Base-by-base conservation (phyloP, 2,329 filamentous ascomycete genomes). In the Aspergillus versicolor region DNA sequence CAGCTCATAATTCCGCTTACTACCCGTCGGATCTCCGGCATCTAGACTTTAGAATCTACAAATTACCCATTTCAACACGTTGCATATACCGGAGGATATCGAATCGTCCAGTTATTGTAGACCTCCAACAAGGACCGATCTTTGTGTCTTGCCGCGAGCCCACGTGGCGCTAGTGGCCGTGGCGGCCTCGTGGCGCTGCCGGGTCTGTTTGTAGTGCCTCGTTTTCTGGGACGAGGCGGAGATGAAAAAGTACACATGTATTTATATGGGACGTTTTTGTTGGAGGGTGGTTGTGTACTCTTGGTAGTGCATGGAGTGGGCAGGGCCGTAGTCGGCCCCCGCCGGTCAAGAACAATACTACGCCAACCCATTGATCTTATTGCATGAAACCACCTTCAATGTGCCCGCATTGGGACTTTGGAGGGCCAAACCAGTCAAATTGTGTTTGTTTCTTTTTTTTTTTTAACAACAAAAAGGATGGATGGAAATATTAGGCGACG, bases 1-100 rank as follows among this genome's bases (percentile, higher is more conserved):
- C 15, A 70, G 61, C 56, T 65, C 65, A 42, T 70, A 62, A 66
- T 19, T 40, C 6, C 19, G 11, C 24, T 17, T 37, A 24, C 43
- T 21, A 37, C n/a, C 44, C 40, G n/a, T 6, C 19, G 41, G 34
- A 21, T 21, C 42, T 48, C 46, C 34, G 34, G n/a, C 43, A 30
- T 50, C 43, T 46, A 32, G 43, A 40, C 52, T 17, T n/a, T 53
- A 53, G 51, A 53, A 40, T 22, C 21, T 32, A 49, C 21, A 44
- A 11, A 22, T 19, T n/a, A 45, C 38, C 37, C 46, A 55, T n/a
- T 38, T 40, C 51, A 49, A 40, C 30, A 41, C 22, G 22, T 19
- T 53, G 47, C 21, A 48, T 38, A 37, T 40, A 11, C n/a, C 43
- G 30, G 30, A 21, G 7, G 32, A 47, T 30, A 11, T 40, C n/a